Conservation (phyloP, 345 rosid genomes). For the Syzygium aqueum region DNA sequence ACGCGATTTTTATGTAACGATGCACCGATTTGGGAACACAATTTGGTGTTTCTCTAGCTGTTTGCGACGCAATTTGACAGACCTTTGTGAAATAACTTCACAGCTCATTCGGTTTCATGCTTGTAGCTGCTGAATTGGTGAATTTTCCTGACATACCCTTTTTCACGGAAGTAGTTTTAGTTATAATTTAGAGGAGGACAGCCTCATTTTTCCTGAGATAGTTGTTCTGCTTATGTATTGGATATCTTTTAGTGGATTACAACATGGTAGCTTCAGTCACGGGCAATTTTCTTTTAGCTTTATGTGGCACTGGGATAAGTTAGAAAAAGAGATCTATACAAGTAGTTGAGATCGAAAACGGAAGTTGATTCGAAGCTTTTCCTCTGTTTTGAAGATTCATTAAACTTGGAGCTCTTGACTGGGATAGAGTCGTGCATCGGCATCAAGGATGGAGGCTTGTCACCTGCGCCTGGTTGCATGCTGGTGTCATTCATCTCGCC, state of each 20-base stretch:
- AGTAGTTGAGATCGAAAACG: not conserved
- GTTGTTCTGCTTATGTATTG: not conserved
- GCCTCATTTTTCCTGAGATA: not conserved
- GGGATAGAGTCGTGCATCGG: slow-evolving; percentile 51
- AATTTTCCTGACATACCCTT: not conserved
- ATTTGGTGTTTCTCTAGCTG: not conserved
- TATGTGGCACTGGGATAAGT: not conserved
- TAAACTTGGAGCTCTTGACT: slow-evolving; percentile 70
- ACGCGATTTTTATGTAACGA: not conserved
- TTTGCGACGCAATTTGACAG: not conserved
- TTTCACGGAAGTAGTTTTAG: not conserved
- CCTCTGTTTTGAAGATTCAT: slow-evolving; percentile 43
- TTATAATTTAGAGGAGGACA: not conserved
- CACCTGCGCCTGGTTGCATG: slow-evolving; percentile 92
- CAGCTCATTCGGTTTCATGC: not conserved
- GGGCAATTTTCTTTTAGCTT: not conserved
- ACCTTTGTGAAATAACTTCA: not conserved
- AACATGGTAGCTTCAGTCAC: not conserved
- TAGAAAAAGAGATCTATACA: not conserved
- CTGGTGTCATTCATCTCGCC: slow-evolving; percentile 74
- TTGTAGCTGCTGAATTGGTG: not conserved
- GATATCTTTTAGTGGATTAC: not conserved
- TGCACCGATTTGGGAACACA: not conserved
- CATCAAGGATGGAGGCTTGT: slow-evolving; percentile 89
- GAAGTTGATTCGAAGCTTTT: not conserved